Conservation (phyloP, 2,329 filamentous ascomycete species). For the Dothideomycetidae sp. region DNA sequence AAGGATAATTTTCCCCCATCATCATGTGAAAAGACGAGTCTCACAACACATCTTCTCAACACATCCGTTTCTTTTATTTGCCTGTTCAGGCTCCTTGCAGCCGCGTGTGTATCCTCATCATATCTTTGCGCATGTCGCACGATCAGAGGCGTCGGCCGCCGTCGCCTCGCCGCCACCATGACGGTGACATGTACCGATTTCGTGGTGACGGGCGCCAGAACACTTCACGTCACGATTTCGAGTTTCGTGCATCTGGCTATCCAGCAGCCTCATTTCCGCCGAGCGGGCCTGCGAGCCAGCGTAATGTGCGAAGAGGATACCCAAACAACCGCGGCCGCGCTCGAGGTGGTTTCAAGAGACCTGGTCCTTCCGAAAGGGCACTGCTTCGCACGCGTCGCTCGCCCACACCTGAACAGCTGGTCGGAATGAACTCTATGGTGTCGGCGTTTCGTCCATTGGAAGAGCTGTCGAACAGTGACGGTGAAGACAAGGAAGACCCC, state of each 20-base stretch:
- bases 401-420: constrained; percentile 30
- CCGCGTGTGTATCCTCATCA: not conserved
- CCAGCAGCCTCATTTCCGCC: constrained; percentile 4
- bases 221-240: not conserved
- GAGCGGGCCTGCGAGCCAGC: constrained; percentile 1
- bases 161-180: not conserved
- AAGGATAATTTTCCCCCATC: too few relatives aligned
- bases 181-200: constrained; percentile 4
- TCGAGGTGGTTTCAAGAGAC: constrained; percentile 2
- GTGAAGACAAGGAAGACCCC: constrained; percentile 16
- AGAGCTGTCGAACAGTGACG: constrained; percentile 28
- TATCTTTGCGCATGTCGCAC: not conserved
- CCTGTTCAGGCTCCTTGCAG: too few relatives aligned
- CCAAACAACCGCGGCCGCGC: not conserved
- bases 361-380: constrained; percentile 29
- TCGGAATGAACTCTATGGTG: constrained; percentile 29
- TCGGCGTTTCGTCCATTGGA: constrained; percentile 28
- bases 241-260: constrained; percentile 1
- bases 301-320: not conserved
- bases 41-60: too few relatives aligned
- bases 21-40: too few relatives aligned
- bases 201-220: not conserved
- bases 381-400: constrained; percentile 28
- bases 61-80: too few relatives aligned
- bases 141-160: constrained; percentile 6